Conservation (phyloP, 768 basidiomycete species). For the Auriscalpium microsporum region DNA sequence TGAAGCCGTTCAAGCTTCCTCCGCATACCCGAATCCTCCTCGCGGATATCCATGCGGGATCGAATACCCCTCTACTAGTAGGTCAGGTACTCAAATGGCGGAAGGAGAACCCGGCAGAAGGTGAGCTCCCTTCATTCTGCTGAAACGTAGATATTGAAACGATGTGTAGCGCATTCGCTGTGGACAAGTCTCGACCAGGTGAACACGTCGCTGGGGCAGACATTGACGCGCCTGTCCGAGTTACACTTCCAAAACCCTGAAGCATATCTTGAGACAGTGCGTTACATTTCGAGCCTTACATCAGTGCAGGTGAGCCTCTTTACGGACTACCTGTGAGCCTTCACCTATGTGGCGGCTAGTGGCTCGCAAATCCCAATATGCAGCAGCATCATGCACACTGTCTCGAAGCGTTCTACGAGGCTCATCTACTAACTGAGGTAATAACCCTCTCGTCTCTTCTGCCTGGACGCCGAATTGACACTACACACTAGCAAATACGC, state of each 20-base stretch:
- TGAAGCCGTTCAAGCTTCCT: slow-evolving; percentile 72
- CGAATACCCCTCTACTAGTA: slow-evolving; percentile 90
- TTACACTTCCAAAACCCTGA: slow-evolving; percentile 38
- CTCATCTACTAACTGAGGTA: slow-evolving; percentile 53
- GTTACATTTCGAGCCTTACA: slow-evolving; percentile 53
- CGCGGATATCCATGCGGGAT: slow-evolving; percentile 94
- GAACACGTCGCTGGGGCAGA: slow-evolving; percentile 51
- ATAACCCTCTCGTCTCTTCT: slow-evolving; percentile 3
- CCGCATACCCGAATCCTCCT: slow-evolving; percentile 77
- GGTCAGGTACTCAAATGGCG: slow-evolving; percentile 90
- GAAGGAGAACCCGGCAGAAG: slow-evolving; percentile 48
- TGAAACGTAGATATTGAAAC: slow-evolving; percentile 1
- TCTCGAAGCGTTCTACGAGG: slow-evolving; percentile 49
- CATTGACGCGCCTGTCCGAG: slow-evolving; percentile 42
- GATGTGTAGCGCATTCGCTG: slow-evolving; percentile 43
- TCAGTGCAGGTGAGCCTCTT: slow-evolving; percentile 40
- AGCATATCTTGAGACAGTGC: slow-evolving; percentile 48
- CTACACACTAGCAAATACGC: slow-evolving; percentile 58
- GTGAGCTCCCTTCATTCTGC: slow-evolving; percentile 24
- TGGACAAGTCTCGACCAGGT: slow-evolving; percentile 58
- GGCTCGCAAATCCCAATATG: slow-evolving; percentile 50
- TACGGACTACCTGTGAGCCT: background rate
- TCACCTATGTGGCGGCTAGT: slow-evolving; percentile 29
- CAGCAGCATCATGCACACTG: slow-evolving; percentile 33
- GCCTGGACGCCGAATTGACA: background rate